Conservation (phyloP, 1,139 yeast genomes). For the Zygosaccharomyces pseudobailii region DNA sequence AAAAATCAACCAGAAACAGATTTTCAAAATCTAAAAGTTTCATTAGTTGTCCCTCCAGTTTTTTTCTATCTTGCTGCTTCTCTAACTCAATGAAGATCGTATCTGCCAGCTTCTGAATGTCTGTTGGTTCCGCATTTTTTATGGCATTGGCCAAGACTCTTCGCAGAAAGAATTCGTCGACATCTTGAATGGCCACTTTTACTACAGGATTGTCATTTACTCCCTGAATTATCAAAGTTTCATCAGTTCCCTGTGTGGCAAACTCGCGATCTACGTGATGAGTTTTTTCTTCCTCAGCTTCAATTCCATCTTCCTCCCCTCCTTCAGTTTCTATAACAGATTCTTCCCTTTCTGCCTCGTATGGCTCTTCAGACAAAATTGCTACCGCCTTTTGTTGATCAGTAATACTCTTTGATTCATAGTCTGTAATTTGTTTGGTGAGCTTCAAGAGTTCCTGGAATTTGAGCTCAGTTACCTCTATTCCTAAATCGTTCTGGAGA, state of each 20-base stretch:
- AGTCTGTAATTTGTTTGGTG: conserved; percentile 52
- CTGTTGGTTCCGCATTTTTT: conserved; percentile 4
- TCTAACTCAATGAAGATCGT: conserved; percentile 35
- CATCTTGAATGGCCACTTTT: conserved; percentile 31
- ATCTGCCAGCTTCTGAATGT: conserved; percentile 17
- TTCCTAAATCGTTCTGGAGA: conserved; percentile 47
- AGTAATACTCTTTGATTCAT: conserved; percentile 26
- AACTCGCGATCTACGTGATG: conserved; percentile 8
- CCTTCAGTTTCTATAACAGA: conserved; percentile 19
- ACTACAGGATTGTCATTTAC: conserved; percentile 10
- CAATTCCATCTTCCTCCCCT: conserved; percentile 28
- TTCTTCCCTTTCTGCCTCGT: conserved; percentile 29
- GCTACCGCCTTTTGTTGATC: conserved; percentile 28
- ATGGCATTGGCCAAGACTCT: conserved; percentile 32
- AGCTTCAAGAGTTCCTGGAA: conserved; percentile 53
- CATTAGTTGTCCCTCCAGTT: conserved; percentile 49
- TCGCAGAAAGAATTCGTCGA: conserved; percentile 52
- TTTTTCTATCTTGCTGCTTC: conserved; percentile 37
- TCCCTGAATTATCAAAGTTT: conserved; percentile 6
- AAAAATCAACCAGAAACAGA: conserved; percentile 43
- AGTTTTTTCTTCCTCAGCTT: conserved; percentile 26
- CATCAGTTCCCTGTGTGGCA: conserved; percentile 1
- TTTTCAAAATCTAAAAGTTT: conserved; percentile 50
- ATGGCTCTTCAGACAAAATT: conserved; percentile 33
- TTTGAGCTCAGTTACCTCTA: conserved; percentile 41